A percentile compares a stretch with the other conserved stretches of the same genome.
These are phyloP conservation scores for Grosmannia penicillata DNA, from an alignment of 2,329 filamentous ascomycete species.

Conservation along the genomic window DNA sequence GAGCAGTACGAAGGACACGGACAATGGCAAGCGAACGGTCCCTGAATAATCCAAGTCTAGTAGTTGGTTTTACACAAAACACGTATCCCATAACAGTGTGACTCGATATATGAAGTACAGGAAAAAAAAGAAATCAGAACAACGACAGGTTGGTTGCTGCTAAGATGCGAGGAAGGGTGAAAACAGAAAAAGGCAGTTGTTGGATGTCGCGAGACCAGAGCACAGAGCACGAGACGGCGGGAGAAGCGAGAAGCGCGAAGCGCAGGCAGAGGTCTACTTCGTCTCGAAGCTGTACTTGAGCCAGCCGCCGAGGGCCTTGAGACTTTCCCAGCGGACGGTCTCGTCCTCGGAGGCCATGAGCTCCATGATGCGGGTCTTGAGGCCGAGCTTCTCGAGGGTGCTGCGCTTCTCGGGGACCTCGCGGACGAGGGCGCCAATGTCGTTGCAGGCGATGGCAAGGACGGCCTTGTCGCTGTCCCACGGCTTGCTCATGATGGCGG, in stretches of 20 bases:
- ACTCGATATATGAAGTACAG: too few species aligned
- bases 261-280: too few species aligned
- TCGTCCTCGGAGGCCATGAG: conserved; percentile 85
- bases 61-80: too few species aligned
- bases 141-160: too few species aligned
- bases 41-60: too few species aligned
- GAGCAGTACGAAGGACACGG: too few species aligned
- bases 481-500: conserved; percentile 62
- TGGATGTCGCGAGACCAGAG: not conserved
- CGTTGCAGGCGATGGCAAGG: conserved; percentile 83
- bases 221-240: not conserved
- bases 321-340: conserved; percentile 80
- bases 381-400: conserved; percentile 65
- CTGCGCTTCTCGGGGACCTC: conserved; percentile 74
- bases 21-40: too few species aligned
- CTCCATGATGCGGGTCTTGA: conserved; percentile 84
- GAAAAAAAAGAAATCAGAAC: too few species aligned
- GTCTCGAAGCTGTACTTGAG: conserved; percentile 48
- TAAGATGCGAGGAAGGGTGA: too few species aligned
- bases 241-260: not conserved
- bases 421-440: conserved; percentile 76
- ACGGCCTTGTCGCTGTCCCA: conserved; percentile 78
- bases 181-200: too few species aligned
- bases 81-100: too few species aligned
- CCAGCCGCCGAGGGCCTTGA: conserved; percentile 62